These are phyloP conservation scores for Calonectria hawksworthii DNA, from an alignment of 2,329 filamentous ascomycete genomes.

Conservation along the genomic window DNA sequence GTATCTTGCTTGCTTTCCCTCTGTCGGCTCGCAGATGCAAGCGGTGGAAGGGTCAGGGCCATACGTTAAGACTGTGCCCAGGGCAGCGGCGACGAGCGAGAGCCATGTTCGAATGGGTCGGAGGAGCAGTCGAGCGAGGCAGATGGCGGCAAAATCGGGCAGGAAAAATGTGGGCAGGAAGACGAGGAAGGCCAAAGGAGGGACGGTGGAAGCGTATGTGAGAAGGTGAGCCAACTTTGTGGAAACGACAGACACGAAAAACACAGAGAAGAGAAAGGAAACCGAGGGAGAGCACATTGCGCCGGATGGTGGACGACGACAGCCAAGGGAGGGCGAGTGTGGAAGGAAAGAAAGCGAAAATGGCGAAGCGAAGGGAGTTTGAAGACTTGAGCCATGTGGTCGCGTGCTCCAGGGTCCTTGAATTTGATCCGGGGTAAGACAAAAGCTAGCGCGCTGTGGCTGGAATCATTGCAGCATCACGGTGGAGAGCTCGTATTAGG, in stretches of 20 bases:
- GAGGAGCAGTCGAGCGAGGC: conserved; percentile 43
- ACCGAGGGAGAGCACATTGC: conserved; percentile 35
- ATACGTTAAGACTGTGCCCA: conserved; percentile 45
- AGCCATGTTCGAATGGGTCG: conserved; percentile 39
- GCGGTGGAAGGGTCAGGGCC: conserved; percentile 23
- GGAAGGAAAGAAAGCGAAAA: conserved; percentile 1
- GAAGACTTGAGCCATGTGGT: conserved; percentile 18
- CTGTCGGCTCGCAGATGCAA: neutral
- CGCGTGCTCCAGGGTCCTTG: conserved; percentile 14
- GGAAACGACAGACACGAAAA: conserved; percentile 45
- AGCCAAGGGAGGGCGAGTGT: conserved; percentile 12
- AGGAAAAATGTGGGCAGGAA: conserved; percentile 50
- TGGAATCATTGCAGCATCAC: conserved; percentile 7
- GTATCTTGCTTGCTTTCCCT: neutral
- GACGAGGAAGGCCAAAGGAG: conserved; percentile 46
- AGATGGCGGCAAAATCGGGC: conserved; percentile 45
- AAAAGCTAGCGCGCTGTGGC: conserved; percentile 10
- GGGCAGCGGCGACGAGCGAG: conserved; percentile 36
- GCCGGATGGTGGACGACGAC: conserved; percentile 2
- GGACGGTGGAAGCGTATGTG: conserved; percentile 45
- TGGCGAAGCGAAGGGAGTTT: conserved; percentile 18
- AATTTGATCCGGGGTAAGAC: conserved; percentile 22
- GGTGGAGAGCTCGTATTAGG: conserved; percentile 22
- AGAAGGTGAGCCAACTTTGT: conserved; percentile 48
- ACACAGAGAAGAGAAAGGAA: conserved; percentile 48